These are phyloP conservation scores for Leccinellum albellum DNA, from an alignment of 768 basidiomycete species.

Conservation along the genomic window DNA sequence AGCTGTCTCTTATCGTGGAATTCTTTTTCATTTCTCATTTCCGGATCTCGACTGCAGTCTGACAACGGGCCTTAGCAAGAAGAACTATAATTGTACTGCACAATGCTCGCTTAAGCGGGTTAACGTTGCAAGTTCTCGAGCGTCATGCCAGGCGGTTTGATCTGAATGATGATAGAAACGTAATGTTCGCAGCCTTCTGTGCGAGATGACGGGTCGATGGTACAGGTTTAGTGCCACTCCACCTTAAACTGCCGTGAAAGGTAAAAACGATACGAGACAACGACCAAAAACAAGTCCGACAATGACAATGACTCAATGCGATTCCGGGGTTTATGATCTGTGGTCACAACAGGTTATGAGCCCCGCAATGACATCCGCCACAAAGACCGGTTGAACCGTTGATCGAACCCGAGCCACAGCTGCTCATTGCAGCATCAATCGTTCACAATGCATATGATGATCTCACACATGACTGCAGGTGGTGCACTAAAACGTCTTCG, in stretches of 20 bases:
- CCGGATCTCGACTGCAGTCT: background rate
- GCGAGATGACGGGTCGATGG: background rate
- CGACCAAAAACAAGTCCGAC: background rate
- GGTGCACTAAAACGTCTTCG: background rate
- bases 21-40: constrained; percentile 13
- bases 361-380: constrained; percentile 21
- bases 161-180: background rate
- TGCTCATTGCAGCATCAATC: background rate
- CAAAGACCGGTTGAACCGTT: constrained; percentile 2
- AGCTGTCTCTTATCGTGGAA: constrained; percentile 1
- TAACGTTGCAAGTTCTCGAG: background rate
- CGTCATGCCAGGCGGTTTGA: background rate
- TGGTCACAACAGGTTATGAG: constrained; percentile 23
- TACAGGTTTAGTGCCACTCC: background rate
- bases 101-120: background rate
- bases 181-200: background rate
- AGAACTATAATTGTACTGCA: background rate
- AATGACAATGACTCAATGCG: constrained; percentile 14
- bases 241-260: background rate
- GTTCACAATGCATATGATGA: background rate
- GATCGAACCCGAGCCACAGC: background rate
- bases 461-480: background rate
- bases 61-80: background rate
- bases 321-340: constrained; percentile 16
- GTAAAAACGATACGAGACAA: constrained; percentile 1